phyloP scores from a whole-genome alignment of 2,329 filamentous ascomycete species.

The Penicillium sumatraense region DNA sequence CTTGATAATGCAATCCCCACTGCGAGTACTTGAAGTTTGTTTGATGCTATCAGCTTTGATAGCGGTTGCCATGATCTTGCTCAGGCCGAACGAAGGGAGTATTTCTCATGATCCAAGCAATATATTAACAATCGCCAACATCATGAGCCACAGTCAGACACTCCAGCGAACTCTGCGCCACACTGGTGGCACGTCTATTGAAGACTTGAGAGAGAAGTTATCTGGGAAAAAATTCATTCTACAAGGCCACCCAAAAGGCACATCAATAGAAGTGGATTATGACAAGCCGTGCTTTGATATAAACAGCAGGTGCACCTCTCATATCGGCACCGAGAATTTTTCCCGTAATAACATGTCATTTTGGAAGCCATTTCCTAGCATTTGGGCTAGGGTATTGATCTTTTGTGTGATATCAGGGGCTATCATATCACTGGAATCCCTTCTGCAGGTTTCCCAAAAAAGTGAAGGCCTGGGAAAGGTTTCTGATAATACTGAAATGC shows the following conservation, averaged over 20 bases:
- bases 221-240: not conserved
- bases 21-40: slow-evolving; percentile 11
- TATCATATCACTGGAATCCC: slow-evolving; percentile 6
- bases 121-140: slow-evolving; percentile 8
- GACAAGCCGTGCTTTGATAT: not conserved
- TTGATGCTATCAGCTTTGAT: slow-evolving; percentile 1
- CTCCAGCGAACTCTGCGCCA: slow-evolving; percentile 5
- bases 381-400: not conserved
- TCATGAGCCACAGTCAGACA: slow-evolving; percentile 6
- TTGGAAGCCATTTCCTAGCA: slow-evolving; percentile 14
- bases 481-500: not conserved
- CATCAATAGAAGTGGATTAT: not conserved
- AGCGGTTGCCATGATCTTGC: not conserved
- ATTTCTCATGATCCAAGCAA: slow-evolving; percentile 9
- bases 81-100: not conserved
- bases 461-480: slow-evolving; percentile 9
- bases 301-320: not conserved
- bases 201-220: not conserved
- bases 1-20: slow-evolving; percentile 8
- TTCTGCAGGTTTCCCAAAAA: slow-evolving; percentile 10
- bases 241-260: not conserved
- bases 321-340: not conserved
- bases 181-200: not conserved
- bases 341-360: not conserved
- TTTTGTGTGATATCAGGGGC: slow-evolving; percentile 1